Conservation (phyloP, 257 asterid genomes). For the Apocynum venetum region DNA sequence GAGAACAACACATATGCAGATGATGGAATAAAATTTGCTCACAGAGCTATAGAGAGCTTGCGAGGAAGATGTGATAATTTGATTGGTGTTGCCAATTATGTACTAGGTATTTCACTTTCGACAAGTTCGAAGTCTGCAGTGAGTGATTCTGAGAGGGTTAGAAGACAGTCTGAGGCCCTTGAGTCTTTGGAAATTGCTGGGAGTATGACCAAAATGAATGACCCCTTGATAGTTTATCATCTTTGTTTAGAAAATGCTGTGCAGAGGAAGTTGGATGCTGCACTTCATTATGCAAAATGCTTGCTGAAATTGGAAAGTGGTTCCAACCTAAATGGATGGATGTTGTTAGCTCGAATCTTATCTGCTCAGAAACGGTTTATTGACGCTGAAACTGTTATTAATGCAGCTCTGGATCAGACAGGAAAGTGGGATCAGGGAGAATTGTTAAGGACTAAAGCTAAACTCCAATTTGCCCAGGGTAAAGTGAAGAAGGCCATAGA, state of each 20-base stretch:
- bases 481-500: slow-evolving; percentile 62
- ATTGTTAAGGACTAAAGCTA: slow-evolving; percentile 77
- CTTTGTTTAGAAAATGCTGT: slow-evolving; percentile 73
- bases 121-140: slow-evolving; percentile 35
- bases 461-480: slow-evolving; percentile 71
- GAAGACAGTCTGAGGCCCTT: slow-evolving; percentile 57
- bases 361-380: slow-evolving; percentile 69
- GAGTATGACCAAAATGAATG: slow-evolving; percentile 44
- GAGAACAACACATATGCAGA: slow-evolving; percentile 33
- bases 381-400: slow-evolving; percentile 55
- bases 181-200: slow-evolving; percentile 64
- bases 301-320: slow-evolving; percentile 68
- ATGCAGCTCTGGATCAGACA: slow-evolving; percentile 71
- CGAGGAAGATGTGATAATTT: slow-evolving; percentile 49
- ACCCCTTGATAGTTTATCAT: slow-evolving; percentile 55
- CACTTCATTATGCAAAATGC: slow-evolving; percentile 52
- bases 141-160: slow-evolving; percentile 46
- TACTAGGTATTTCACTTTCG: slow-evolving; percentile 69
- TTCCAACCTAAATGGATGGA: slow-evolving; percentile 61
- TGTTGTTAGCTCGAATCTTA: slow-evolving; percentile 67
- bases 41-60: slow-evolving; percentile 48
- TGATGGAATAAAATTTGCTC: slow-evolving; percentile 71
- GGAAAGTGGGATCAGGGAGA: slow-evolving; percentile 85
- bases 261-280: slow-evolving; percentile 85
- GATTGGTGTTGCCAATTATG: slow-evolving; percentile 56